A percentile compares a stretch with the other conserved stretches of the same genome.
Conservation (phyloP, 129 eudicot species). For the Cynara cardunculus region DNA sequence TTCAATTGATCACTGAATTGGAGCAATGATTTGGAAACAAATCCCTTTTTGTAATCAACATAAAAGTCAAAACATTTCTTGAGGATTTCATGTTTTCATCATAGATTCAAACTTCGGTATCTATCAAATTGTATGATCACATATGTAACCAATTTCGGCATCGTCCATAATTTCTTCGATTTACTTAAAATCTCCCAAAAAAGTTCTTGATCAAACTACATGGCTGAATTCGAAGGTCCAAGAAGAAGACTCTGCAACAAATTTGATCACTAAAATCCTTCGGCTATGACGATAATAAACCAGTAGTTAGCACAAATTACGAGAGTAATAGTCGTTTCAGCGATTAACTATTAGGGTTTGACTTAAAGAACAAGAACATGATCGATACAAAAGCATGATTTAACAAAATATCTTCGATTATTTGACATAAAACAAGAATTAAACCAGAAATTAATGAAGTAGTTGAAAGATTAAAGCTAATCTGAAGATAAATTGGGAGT, state of each 20-base stretch:
- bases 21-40: not conserved
- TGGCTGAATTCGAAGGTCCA: not conserved
- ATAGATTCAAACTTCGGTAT: not conserved
- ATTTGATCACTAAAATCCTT: not conserved
- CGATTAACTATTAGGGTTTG: constrained; percentile 16
- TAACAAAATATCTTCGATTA: not conserved
- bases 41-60: not conserved
- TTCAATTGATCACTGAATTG: not conserved
- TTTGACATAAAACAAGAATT: not conserved
- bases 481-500: not conserved
- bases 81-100: not conserved
- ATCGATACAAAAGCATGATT: not conserved
- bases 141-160: not conserved
- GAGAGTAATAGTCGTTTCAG: not conserved
- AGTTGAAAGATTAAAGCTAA: constrained; percentile 6
- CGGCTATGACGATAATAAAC: constrained; percentile 4
- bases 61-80: not conserved
- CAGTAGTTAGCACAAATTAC: constrained; percentile 6
- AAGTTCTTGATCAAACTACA: not conserved
- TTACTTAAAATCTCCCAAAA: not conserved
- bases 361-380: constrained; percentile 11
- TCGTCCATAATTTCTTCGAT: not conserved
- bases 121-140: not conserved
- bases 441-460: constrained; percentile 2
- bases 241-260: not conserved